A percentile compares a stretch with the other conserved stretches of the same genome.
Conservation (phyloP, 139 green algal genomes). For the Asterochloris sp. region DNA sequence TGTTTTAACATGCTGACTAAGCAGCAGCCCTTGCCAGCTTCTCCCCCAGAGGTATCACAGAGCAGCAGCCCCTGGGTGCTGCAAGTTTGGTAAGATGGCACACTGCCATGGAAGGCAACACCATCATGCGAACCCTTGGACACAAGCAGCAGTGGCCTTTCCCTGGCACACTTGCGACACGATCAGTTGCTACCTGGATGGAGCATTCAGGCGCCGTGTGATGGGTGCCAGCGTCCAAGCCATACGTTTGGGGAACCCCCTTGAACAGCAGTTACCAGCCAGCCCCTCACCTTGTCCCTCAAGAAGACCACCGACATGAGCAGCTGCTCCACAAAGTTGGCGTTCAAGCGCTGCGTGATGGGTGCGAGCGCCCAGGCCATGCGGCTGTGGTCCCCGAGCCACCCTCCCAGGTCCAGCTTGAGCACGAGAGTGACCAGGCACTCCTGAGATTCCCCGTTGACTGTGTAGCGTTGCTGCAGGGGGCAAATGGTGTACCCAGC, state of each 20-base stretch:
- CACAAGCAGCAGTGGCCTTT: too few species aligned
- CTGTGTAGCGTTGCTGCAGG: slow-evolving; percentile 26
- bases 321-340: slow-evolving; percentile 16
- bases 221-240: too few species aligned
- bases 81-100: too few species aligned
- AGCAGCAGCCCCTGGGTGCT: too few species aligned
- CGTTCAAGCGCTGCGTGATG: slow-evolving; percentile 15
- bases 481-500: slow-evolving; percentile 52
- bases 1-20: too few species aligned
- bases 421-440: slow-evolving; percentile 53
- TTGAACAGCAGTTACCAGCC: neutral
- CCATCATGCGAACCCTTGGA: too few species aligned
- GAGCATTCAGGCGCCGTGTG: too few species aligned
- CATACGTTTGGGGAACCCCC: neutral
- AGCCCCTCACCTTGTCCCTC: slow-evolving; percentile 8
- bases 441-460: slow-evolving; percentile 27
- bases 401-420: slow-evolving; percentile 48
- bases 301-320: slow-evolving; percentile 23
- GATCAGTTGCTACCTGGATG: too few species aligned
- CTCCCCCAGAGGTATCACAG: too few species aligned
- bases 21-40: too few species aligned
- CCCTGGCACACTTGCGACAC: too few species aligned
- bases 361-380: slow-evolving; percentile 8
- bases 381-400: slow-evolving; percentile 17
- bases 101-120: too few species aligned